Evolutionary conservation across 2,329 filamentous ascomycete genomes (phyloP).

Genomic region (Epichloe amarillans): DNA sequence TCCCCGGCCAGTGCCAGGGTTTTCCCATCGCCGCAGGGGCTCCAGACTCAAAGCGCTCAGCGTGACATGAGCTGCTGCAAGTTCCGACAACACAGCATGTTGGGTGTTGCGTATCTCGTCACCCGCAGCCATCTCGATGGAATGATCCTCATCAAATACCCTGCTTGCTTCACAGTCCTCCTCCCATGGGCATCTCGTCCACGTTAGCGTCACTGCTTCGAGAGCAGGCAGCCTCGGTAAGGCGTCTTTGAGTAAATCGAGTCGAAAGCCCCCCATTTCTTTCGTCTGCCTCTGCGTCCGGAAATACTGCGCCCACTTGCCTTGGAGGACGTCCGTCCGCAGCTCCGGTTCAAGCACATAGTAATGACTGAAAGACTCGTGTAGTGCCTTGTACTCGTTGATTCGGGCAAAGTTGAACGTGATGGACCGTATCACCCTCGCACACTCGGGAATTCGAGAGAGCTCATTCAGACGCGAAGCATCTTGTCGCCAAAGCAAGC

Average conservation of each 20-base stretch:
- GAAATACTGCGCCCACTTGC: constrained; percentile 24
- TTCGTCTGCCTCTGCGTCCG: constrained; percentile 20
- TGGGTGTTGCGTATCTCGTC: constrained; percentile 9
- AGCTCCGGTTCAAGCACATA: constrained; percentile 25
- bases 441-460: constrained; percentile 28
- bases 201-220: constrained; percentile 12
- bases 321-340: constrained; percentile 19
- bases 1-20: neutral
- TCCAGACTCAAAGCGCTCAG: constrained; percentile 6
- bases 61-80: constrained; percentile 7
- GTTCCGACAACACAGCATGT: constrained; percentile 9
- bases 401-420: constrained; percentile 32
- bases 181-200: constrained; percentile 13
- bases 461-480: constrained; percentile 30
- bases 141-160: constrained; percentile 8
- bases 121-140: constrained; percentile 7
- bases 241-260: constrained; percentile 1
- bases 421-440: constrained; percentile 27
- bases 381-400: constrained; percentile 26
- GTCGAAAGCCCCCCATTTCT: neutral
- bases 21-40: neutral
- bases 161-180: neutral
- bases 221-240: constrained; percentile 10
- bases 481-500: constrained; percentile 32
- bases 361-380: constrained; percentile 22